These are phyloP conservation scores for Bretschneidera sinensis DNA, from an alignment of 345 rosid species.

Conservation along the genomic window DNA sequence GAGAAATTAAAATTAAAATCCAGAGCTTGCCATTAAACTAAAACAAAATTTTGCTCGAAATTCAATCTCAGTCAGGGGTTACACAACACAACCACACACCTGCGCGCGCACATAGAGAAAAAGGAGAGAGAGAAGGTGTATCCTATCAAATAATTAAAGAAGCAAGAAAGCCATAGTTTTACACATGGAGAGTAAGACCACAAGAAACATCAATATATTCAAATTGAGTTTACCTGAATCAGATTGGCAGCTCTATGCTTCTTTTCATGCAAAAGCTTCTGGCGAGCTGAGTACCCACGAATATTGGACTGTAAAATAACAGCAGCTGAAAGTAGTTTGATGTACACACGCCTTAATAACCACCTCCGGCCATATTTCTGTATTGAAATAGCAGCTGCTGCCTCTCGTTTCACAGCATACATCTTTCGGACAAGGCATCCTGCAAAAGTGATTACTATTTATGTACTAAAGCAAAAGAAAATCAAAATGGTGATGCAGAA, in stretches of 20 bases:
- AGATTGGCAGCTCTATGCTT: slow-evolving; percentile 60
- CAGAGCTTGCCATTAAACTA: neutral
- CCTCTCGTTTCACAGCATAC: slow-evolving; percentile 52
- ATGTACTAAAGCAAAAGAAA: slow-evolving; percentile 23
- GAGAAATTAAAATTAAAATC: neutral
- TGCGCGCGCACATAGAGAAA: neutral
- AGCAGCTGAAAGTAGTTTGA: slow-evolving; percentile 48
- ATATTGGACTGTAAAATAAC: slow-evolving; percentile 59
- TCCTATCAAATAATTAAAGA: too few species aligned
- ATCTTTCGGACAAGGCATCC: slow-evolving; percentile 72
- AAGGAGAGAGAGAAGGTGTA: too few species aligned
- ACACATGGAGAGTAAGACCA: neutral
- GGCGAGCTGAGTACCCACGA: slow-evolving; percentile 57
- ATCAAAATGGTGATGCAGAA: neutral
- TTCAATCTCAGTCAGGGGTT: neutral
- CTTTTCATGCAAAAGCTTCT: slow-evolving; percentile 49
- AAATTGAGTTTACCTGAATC: slow-evolving; percentile 58
- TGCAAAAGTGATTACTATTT: slow-evolving; percentile 25
- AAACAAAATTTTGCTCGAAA: neutral
- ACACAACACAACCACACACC: neutral
- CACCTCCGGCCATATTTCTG: slow-evolving; percentile 68
- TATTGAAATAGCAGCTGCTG: slow-evolving; percentile 63
- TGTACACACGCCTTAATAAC: slow-evolving; percentile 47
- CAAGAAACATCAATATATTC: neutral
- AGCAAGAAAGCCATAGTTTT: too few species aligned